A percentile compares a stretch with the other conserved stretches of the same genome.
Evolutionary conservation across 202 grass and related monocot genomes (phyloP).

Genomic region (Alloteropsis angusta): DNA sequence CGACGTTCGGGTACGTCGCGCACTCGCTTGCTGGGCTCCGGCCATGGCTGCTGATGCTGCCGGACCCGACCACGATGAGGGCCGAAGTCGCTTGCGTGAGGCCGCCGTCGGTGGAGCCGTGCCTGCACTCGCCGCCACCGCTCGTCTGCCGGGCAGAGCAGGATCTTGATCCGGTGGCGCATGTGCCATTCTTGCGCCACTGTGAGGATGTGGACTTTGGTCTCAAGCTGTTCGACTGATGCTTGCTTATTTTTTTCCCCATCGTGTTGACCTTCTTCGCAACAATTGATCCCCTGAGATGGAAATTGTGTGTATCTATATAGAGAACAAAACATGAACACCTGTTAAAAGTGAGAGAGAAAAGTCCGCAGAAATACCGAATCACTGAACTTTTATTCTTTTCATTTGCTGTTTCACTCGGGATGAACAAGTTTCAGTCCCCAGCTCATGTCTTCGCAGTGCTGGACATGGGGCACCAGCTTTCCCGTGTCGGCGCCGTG

Average conservation of each 20-base stretch:
- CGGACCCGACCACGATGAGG: conserved; percentile 1
- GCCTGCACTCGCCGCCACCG: conserved; percentile 56
- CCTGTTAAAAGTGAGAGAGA: neutral
- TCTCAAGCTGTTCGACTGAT: conserved; percentile 48
- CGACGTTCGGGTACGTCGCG: conserved; percentile 78
- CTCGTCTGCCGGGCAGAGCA: conserved; percentile 34
- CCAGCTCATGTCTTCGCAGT: conserved; percentile 48
- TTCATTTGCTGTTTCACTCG: conserved; percentile 15
- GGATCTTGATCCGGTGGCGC: conserved; percentile 29
- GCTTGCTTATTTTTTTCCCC: neutral
- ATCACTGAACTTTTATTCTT: neutral
- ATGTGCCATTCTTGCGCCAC: conserved; percentile 42
- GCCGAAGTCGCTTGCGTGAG: conserved; percentile 36
- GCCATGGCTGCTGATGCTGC: conserved; percentile 32
- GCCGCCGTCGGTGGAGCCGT: conserved; percentile 57
- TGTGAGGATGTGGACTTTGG: conserved; percentile 50
- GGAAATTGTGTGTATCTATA: neutral
- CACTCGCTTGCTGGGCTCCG: conserved; percentile 47
- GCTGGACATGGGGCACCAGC: conserved; percentile 39
- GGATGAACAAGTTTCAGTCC: conserved; percentile 45
- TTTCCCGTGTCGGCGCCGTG: conserved; percentile 24
- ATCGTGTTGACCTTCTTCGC: neutral
- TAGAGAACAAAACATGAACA: neutral
- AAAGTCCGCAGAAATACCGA: neutral
- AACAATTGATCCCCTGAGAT: neutral